Conservation (phyloP, 139 green algal species). For the Yamagishiella unicocca region DNA sequence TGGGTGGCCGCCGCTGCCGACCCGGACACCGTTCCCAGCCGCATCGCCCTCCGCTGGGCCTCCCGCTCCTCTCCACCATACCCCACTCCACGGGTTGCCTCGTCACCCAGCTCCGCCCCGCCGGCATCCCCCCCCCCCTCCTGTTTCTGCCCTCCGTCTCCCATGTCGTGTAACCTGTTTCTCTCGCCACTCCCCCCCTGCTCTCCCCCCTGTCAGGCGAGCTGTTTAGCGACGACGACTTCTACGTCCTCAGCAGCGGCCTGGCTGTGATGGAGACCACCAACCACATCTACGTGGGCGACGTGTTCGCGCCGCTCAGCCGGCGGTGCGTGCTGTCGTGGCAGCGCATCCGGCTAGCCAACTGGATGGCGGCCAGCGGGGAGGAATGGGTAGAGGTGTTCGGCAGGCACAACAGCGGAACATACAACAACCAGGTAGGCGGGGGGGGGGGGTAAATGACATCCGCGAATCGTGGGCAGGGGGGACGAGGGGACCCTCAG, state of each 20-base stretch:
- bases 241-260: slow-evolving; percentile 74
- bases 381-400: slow-evolving; percentile 68
- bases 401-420: slow-evolving; percentile 70
- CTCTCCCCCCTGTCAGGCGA: slow-evolving; percentile 45
- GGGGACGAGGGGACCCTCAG: too few relatives aligned
- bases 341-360: slow-evolving; percentile 82
- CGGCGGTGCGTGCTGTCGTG: slow-evolving; percentile 72
- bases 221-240: slow-evolving; percentile 66
- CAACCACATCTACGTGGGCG: slow-evolving; percentile 74
- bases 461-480: too few relatives aligned
- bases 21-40: too few relatives aligned
- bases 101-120: too few relatives aligned
- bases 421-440: slow-evolving; percentile 87
- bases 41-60: too few relatives aligned
- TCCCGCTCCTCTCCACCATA: too few relatives aligned
- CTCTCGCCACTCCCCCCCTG: background rate
- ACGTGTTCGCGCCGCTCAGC: slow-evolving; percentile 24
- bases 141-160: too few relatives aligned
- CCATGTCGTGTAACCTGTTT: too few relatives aligned
- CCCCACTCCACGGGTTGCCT: too few relatives aligned
- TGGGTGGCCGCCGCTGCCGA: too few relatives aligned
- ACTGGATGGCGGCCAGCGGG: slow-evolving; percentile 71
- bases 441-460: background rate
- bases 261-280: slow-evolving; percentile 76
- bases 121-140: too few relatives aligned